Conservation (phyloP, 1,284 basidiomycete species). For the Coniferiporia weirii region DNA sequence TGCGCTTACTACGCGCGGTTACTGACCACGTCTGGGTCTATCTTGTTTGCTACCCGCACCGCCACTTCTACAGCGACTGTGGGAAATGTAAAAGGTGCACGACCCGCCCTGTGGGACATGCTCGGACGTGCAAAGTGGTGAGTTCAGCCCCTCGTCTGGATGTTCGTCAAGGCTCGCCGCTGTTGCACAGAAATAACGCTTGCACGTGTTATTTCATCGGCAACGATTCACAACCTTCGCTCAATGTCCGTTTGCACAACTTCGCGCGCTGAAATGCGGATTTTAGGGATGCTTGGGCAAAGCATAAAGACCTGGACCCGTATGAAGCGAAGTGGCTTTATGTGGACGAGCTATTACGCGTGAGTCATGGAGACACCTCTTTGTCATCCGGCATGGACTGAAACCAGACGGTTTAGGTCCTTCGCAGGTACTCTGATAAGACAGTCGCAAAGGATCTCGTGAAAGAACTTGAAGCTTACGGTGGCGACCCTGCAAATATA, state of each 20-base stretch:
- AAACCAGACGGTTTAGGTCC: constrained; percentile 44
- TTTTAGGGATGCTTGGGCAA: constrained; percentile 89
- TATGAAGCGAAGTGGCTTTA: constrained; percentile 88
- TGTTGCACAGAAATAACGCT: neutral
- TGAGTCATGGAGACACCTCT: constrained; percentile 28
- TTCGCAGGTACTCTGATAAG: constrained; percentile 80
- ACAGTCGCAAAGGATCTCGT: constrained; percentile 73
- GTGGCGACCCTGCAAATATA: constrained; percentile 21
- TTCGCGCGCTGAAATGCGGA: constrained; percentile 9
- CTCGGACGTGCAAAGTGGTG: constrained; percentile 93
- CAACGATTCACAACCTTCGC: neutral
- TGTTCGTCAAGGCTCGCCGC: neutral
- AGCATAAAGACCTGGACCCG: constrained; percentile 75
- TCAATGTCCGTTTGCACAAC: neutral
- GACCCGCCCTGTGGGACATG: constrained; percentile 92
- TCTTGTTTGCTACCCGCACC: constrained; percentile 12
- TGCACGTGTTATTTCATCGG: neutral
- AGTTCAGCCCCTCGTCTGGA: constrained; percentile 18
- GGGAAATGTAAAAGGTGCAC: constrained; percentile 74
- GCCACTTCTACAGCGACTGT: constrained; percentile 61
- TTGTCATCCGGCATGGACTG: neutral
- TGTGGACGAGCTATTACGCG: constrained; percentile 84
- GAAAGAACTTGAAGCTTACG: constrained; percentile 79
- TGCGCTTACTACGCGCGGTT: neutral
- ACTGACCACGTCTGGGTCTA: neutral